Percentiles rank a stretch among this genome's conserved stretches.
These are phyloP conservation scores for Fusarium multiceps DNA, from an alignment of 2,329 filamentous ascomycete genomes.

Conservation along the genomic window DNA sequence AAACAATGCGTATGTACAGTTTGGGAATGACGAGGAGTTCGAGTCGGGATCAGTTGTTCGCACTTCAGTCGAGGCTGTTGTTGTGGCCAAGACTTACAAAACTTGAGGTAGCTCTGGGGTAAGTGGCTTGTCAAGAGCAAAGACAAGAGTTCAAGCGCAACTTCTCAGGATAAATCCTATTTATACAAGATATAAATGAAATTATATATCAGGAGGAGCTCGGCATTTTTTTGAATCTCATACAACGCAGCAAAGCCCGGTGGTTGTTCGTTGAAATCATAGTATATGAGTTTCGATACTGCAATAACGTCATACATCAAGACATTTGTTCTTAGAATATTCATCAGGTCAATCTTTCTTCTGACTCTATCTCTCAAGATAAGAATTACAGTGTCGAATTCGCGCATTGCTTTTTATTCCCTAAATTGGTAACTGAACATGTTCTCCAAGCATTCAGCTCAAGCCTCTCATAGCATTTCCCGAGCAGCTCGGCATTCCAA, in stretches of 20 bases:
- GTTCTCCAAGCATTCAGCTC: not conserved
- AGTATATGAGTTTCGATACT: not conserved
- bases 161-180: too few relatives aligned
- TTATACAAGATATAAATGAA: not conserved
- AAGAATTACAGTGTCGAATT: too few relatives aligned
- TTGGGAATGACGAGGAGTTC: not conserved
- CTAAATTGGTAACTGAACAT: not conserved
- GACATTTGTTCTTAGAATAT: not conserved
- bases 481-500: slow-evolving; percentile 15
- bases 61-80: not conserved
- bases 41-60: not conserved
- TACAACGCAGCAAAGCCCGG: not conserved
- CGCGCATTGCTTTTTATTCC: not conserved
- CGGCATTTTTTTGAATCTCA: not conserved
- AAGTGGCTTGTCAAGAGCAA: not conserved
- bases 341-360: not conserved
- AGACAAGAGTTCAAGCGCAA: not conserved
- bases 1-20: not conserved
- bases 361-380: not conserved
- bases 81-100: too few relatives aligned
- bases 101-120: not conserved
- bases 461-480: slow-evolving; percentile 20
- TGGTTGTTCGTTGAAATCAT: too few relatives aligned
- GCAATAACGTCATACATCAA: not conserved
- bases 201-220: rapidly evolving